Conservation (phyloP, 1,284 basidiomycete species). For the Ceratobasidium sp. region DNA sequence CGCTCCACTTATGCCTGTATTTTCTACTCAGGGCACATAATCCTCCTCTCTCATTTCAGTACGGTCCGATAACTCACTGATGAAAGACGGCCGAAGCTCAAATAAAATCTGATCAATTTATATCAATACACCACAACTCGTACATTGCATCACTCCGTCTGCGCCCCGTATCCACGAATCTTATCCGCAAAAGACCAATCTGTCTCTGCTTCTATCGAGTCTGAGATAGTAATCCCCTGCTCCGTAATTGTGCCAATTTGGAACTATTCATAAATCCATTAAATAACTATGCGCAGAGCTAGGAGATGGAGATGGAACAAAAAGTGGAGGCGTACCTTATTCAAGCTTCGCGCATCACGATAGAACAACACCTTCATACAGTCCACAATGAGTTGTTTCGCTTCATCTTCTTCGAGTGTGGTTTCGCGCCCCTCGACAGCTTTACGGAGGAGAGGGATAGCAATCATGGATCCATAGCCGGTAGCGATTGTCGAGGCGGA, state of each 20-base stretch:
- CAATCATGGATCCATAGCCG: constrained; percentile 95
- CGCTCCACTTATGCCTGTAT: too few relatives aligned
- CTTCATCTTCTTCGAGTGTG: constrained; percentile 80
- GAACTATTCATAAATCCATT: constrained; percentile 66
- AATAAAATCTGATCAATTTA: too few relatives aligned
- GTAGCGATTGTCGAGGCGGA: constrained; percentile 94
- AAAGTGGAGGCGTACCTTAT: constrained; percentile 74
- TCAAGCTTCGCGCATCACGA: constrained; percentile 93
- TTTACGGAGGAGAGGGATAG: constrained; percentile 90
- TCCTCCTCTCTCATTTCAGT: too few relatives aligned
- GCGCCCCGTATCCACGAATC: constrained; percentile 85
- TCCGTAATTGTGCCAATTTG: constrained; percentile 93
- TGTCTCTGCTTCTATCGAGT: constrained; percentile 80
- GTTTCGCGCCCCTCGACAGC: constrained; percentile 88
- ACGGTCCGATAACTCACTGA: too few relatives aligned
- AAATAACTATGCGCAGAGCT: background rate
- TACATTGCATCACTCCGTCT: constrained; percentile 61
- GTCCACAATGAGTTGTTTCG: constrained; percentile 80
- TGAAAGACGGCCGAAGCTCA: too few relatives aligned
- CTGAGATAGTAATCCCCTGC: constrained; percentile 82
- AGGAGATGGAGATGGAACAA: background rate
- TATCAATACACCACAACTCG: too few relatives aligned
- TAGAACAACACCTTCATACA: constrained; percentile 97
- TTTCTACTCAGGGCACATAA: too few relatives aligned
- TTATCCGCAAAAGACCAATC: constrained; percentile 94